Evolutionary conservation across 441 rosid genomes (phyloP), one percentile per base, ranked within the genome.

Genomic region (Syzygium syzygioides): DNA sequence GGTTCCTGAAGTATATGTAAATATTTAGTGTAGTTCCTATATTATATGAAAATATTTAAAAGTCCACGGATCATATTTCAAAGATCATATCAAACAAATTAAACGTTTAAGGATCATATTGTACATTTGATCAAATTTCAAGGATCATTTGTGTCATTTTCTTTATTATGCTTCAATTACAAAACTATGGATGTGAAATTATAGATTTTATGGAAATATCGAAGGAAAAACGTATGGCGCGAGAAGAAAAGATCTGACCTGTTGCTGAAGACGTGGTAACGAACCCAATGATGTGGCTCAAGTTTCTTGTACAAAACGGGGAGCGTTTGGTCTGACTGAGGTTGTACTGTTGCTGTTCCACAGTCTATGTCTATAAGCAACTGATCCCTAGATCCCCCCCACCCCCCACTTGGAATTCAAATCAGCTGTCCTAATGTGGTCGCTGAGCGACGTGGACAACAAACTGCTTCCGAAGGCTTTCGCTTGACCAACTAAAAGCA

Each of bases 31-130:
- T 41, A 76, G 12, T 13, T 2, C 4, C 1, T 14, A 6, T 9
- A 12, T 1, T 45, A 45, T 11, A 76, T 76, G n/a, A 37, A 76
- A 12, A 76, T 76, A 37, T 0, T 76, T 23, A 2, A 0, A 71
- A 41, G 4, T 37, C 12, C 30, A 30, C 30, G 2, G 19, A 64
- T 30, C 20, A 15, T 14, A 64, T 8, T 7, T 20, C 45, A 71
- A 1, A 2, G 17, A 71, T 1, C 0, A 15, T 2, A 12, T 20
- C 0, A 0, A 23, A 37, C 0, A 37, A 37, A 37, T 71, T 37
- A 11, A 71, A 76, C 12, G 0, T 23, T 41, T 0, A 13, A 6
- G 3, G 0, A 12, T 0, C 3, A 23, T 0, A 23, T 12, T 45
- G 0, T 4, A 41, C 5, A 41, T 76, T 45, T 0, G 0, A 23